Conservation (phyloP, 345 rosid genomes). For the Nephelium lappaceum region DNA sequence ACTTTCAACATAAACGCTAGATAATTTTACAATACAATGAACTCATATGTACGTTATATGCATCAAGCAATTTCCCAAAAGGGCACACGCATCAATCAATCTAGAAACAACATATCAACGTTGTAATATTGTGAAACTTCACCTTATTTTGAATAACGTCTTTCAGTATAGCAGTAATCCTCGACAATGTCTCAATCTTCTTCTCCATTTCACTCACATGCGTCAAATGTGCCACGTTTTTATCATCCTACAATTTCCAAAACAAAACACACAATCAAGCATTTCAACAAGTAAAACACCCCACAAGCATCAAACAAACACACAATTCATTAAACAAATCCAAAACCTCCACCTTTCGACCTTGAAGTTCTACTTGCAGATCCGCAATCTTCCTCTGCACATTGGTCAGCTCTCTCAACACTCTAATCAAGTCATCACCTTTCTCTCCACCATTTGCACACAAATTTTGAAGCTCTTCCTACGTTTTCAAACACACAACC, state of each 20-base stretch:
- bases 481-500: not conserved
- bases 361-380: conserved; percentile 96
- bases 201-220: conserved; percentile 96
- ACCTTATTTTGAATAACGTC: conserved; percentile 99
- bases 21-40: not conserved
- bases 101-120: not conserved
- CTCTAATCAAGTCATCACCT: conserved; percentile 82
- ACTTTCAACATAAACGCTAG: not conserved
- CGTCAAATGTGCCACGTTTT: conserved; percentile 93
- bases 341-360: conserved; percentile 70
- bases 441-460: conserved; percentile 58
- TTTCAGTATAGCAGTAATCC: conserved; percentile 88
- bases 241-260: conserved; percentile 69
- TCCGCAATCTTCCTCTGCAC: conserved; percentile 95
- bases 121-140: conserved; percentile 10
- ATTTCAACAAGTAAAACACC: conserved; percentile 8
- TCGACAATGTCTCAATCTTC: conserved; percentile 84
- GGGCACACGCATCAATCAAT: not conserved
- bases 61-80: not conserved
- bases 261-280: conserved; percentile 11
- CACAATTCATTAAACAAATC: not conserved
- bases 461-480: conserved; percentile 77
- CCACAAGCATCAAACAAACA: not conserved
- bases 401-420: conserved; percentile 76
- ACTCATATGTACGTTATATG: not conserved